phyloP scores from a whole-genome alignment of 176 grass and related monocot species.

The Aegilops speltoides region DNA sequence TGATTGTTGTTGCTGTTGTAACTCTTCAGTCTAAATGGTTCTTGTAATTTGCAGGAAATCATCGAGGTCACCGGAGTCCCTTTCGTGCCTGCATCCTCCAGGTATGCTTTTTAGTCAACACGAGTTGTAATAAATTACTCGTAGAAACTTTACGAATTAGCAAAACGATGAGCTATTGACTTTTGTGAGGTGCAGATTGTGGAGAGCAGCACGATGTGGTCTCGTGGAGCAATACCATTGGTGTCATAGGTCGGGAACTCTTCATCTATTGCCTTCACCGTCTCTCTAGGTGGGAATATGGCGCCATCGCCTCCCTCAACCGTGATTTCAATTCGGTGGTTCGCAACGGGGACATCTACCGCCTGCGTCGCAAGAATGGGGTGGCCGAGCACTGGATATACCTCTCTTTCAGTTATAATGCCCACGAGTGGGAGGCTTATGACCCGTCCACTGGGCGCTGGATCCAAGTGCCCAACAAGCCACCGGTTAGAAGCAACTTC shows the following conservation, averaged over 20 bases:
- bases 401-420: conserved; percentile 57
- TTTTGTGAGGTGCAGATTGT: too few species aligned
- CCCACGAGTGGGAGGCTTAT: conserved; percentile 69
- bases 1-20: too few species aligned
- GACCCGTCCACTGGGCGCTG: conserved; percentile 55
- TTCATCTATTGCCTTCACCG: conserved; percentile 60
- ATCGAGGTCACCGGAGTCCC: too few species aligned
- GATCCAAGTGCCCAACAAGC: conserved; percentile 78
- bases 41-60: too few species aligned
- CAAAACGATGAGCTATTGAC: too few species aligned
- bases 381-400: conserved; percentile 86
- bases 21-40: too few species aligned
- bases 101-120: too few species aligned
- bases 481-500: conserved; percentile 46
- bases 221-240: too few species aligned
- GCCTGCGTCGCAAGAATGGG: conserved; percentile 42
- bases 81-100: too few species aligned
- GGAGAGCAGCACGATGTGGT: too few species aligned
- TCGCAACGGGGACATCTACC: conserved; percentile 37
- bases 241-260: background rate
- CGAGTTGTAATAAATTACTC: too few species aligned
- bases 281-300: conserved; percentile 62
- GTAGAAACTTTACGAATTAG: too few species aligned
- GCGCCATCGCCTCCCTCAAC: conserved; percentile 42
- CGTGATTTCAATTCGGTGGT: conserved; percentile 49